Base-by-base conservation (phyloP, 805 yeast species). In the Myxozyma neotropica region DNA sequence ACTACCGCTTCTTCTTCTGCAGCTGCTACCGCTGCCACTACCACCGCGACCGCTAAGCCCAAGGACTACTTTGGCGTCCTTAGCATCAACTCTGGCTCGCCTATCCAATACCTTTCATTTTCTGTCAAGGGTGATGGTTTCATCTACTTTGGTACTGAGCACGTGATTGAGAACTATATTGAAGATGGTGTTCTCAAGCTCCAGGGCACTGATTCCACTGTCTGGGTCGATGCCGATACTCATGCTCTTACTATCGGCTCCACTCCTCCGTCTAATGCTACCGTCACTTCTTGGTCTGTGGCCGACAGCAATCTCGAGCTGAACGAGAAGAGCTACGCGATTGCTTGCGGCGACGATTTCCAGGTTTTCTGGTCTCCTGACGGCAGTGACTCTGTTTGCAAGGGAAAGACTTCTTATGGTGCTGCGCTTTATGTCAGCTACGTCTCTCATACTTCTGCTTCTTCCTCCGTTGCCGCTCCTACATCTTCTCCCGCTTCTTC, bases 321-420 rank as follows among this genome's bases (percentile, higher is more conserved):
- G n/a, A 27, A 59, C 39, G 61, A 49, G 17, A 17, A 33, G 33
- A 19, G 26, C 35, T 27, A 48, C 33, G 59, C 53, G 13, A 27
- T 59, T 27, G 63, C 63, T 31, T 59, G 63, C 51, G 33, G 55
- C 26, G 31, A 21, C 13, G 54, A 55, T 46, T 59, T 50, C 48
- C 17, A 59, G 39, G 21, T 59, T 26, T 59, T 47, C 50, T 59
- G 63, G 63, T 46, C 50, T 13, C 8, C 40, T 48, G 44, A 36
- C 19, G 42, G 48, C 3, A 42, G 33, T 21, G 48, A 33, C 27
- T 17, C 44, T 13, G 47, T 33, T n/a, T 42, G 48, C 48, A 17
- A 52, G 39, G 48, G 48, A n/a, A 35, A 13, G 13, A 36, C 26
- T 2, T 23, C 52, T 23, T 21, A 19, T 17, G 52, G 49, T 17